These are phyloP conservation scores for Corylus avellana DNA, from an alignment of 306 rosid genomes.

Conservation along the genomic window DNA sequence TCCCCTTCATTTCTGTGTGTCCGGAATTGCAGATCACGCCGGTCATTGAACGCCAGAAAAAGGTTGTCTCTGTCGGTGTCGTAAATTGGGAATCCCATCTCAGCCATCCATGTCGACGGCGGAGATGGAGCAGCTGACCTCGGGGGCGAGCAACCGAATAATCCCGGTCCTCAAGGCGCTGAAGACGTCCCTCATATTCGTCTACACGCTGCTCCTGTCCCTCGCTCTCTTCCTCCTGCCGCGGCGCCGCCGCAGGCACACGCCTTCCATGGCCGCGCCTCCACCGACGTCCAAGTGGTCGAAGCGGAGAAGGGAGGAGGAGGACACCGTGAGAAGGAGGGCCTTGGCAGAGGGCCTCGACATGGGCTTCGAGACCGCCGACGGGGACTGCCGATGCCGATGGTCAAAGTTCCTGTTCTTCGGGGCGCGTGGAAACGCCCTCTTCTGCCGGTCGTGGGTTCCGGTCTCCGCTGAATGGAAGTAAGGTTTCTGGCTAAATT, in stretches of 20 bases:
- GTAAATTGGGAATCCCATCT: neutral
- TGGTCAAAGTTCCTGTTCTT: constrained; percentile 65
- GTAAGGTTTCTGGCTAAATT: constrained; percentile 41
- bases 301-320: constrained; percentile 70
- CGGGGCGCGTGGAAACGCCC: constrained; percentile 61
- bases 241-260: constrained; percentile 45
- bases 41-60: too few species aligned
- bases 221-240: constrained; percentile 55
- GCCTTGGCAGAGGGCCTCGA: constrained; percentile 70
- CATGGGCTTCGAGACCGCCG: constrained; percentile 40
- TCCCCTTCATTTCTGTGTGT: neutral
- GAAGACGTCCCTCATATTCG: constrained; percentile 51
- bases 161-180: constrained; percentile 77
- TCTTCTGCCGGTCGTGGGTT: constrained; percentile 86
- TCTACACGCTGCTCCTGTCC: constrained; percentile 63
- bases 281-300: constrained; percentile 47
- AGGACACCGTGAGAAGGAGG: constrained; percentile 74
- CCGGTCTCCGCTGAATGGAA: constrained; percentile 61
- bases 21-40: too few species aligned
- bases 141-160: constrained; percentile 98
- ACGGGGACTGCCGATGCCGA: constrained; percentile 47
- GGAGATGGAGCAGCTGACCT: constrained; percentile 87
- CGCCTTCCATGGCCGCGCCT: constrained; percentile 19
- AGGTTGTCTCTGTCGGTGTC: too few species aligned
- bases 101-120: constrained; percentile 51